These are phyloP conservation scores for Akanthomyces lecanii DNA, from an alignment of 2,329 filamentous ascomycete genomes.

Conservation along the genomic window DNA sequence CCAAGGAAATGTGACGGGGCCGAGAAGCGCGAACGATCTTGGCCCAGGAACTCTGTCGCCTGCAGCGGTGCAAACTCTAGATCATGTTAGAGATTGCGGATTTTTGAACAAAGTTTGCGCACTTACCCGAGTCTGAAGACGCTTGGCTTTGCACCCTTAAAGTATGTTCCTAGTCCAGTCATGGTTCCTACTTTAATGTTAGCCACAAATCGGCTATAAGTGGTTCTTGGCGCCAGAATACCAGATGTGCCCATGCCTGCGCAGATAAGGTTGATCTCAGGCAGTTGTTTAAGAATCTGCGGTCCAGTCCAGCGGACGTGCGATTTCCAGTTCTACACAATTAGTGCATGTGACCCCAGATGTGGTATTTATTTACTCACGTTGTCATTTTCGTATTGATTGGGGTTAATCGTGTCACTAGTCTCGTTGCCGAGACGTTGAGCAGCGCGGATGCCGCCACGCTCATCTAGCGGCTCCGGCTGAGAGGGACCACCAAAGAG, in stretches of 20 bases:
- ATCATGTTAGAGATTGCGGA: background rate
- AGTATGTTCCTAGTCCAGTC: constrained; percentile 47
- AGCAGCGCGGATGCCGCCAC: constrained; percentile 50
- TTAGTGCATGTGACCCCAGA: background rate
- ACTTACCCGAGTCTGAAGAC: constrained; percentile 35
- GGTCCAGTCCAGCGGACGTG: constrained; percentile 57
- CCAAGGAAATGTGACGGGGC: constrained; percentile 55
- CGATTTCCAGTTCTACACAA: constrained; percentile 45
- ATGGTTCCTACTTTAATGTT: constrained; percentile 34
- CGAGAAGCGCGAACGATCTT: constrained; percentile 46
- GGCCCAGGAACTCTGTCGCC: constrained; percentile 58
- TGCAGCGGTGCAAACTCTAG: constrained; percentile 51
- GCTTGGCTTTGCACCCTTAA: constrained; percentile 46
- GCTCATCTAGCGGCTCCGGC: constrained; percentile 49
- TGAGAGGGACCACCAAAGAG: constrained; percentile 57
- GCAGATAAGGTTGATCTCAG: constrained; percentile 53
- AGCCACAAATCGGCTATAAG: background rate
- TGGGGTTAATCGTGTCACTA: constrained; percentile 45
- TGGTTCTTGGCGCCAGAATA: constrained; percentile 21
- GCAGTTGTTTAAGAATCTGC: constrained; percentile 52
- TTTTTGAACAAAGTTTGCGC: rapidly evolving
- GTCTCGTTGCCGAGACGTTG: constrained; percentile 38
- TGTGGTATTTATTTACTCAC: constrained; percentile 17
- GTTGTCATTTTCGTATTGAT: constrained; percentile 52
- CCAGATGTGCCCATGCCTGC: constrained; percentile 55